Evolutionary conservation across 768 basidiomycete species (phyloP), one percentile per base, ranked within the genome.

Genomic region (Mycena amicta): DNA sequence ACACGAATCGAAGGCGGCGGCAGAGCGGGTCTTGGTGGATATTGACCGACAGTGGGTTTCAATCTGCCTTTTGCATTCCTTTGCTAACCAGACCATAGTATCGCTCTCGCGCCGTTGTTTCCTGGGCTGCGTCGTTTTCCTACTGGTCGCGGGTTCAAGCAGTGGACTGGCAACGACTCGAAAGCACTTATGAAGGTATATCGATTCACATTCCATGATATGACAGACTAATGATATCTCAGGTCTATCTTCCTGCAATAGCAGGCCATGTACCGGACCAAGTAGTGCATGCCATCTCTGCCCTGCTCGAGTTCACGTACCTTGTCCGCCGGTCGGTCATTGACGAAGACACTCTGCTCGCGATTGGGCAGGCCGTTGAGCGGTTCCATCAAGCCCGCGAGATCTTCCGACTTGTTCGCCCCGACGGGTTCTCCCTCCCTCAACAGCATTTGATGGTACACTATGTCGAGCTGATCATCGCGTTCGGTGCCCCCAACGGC

Each of bases 111-210:
- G 2, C 50, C 61, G 1, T 33, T 55, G 30, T 68, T 65, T 40
- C 40, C 60, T 2, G 67, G 66, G 13, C 30, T 72, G 15, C 53
- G 61, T 4, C 23, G 56, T 4, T 73, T 73, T 54, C 66, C 67
- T 13, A 53, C 70, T 40, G 71, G 72, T 1, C 64, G 56, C 0
- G 58, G 59, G 23, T 72, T 72, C 56, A 57, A 60, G 27, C 70
- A 73, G 53, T 74, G 72, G 73, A 74, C 68, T 5, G 72, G 70
- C 1, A 65, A 75, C 49, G 68, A 74, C 30, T 74, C 69, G 4
- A 74, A 74, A 55, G 71, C 62, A 3, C 53, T 74, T 0, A 74
- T 74, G 70, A 74, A 74, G 67, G 70, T 70, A 11, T 18, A 52
- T 57, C 52, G 30, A 40, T n/a, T 33, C 46, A n/a, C n/a, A n/a